Percentiles rank a stretch among this genome's conserved stretches.
phyloP scores from a whole-genome alignment of 2,329 filamentous ascomycete species.

The Cytospora piceae region DNA sequence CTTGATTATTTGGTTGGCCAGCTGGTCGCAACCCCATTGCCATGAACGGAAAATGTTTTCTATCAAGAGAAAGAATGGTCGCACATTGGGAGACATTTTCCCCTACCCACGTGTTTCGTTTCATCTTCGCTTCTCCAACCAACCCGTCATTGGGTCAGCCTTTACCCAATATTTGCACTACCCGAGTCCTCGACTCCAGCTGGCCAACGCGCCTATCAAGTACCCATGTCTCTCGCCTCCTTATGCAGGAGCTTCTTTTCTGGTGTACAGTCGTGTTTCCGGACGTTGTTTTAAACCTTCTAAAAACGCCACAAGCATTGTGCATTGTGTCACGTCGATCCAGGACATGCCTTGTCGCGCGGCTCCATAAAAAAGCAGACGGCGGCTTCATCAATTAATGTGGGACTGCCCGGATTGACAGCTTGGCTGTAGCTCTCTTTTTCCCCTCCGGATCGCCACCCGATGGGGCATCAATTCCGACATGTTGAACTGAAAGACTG shows the following conservation, averaged over 20 bases:
- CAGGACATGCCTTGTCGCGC: constrained; percentile 24
- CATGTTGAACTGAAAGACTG: too few species aligned
- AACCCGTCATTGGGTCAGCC: constrained; percentile 10
- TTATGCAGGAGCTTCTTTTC: constrained; percentile 9
- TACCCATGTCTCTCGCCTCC: too few species aligned
- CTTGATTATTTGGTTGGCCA: constrained; percentile 16
- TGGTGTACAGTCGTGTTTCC: neutral
- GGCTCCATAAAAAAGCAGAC: constrained; percentile 16
- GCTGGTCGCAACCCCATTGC: constrained; percentile 8
- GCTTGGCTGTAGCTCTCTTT: neutral
- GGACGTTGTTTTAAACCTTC: neutral
- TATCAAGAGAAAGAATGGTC: neutral
- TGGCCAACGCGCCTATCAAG: neutral
- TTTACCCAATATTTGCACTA: neutral
- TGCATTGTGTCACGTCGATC: constrained; percentile 6
- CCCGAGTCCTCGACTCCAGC: neutral
- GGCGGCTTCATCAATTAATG: neutral
- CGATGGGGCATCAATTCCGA: constrained; percentile 7
- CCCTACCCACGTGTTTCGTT: constrained; percentile 16
- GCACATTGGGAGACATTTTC: constrained; percentile 4
- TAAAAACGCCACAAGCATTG: neutral
- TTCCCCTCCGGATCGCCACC: constrained; percentile 15
- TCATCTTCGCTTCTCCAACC: constrained; percentile 11
- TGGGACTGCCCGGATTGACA: neutral
- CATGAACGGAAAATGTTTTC: neutral